Conservation (phyloP, 257 asterid species). For the Jacaranda copaia region DNA sequence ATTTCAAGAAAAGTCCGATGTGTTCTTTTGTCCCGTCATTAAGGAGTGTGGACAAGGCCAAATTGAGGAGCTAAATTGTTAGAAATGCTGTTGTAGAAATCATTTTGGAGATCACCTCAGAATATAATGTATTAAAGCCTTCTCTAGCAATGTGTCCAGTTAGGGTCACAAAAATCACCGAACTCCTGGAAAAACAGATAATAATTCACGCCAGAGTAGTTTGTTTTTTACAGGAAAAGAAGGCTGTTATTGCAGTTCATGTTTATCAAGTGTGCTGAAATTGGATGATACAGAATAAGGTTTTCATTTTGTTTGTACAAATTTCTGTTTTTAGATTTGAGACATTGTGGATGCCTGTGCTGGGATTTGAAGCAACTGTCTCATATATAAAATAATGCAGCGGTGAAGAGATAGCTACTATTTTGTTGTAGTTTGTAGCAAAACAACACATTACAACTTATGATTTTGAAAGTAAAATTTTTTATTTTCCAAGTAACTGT, state of each 20-base stretch:
- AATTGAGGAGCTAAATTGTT: not conserved
- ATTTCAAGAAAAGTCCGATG: not conserved
- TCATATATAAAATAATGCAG: not conserved
- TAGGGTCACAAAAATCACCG: conserved; percentile 17
- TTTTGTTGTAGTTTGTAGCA: not conserved
- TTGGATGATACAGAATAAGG: not conserved
- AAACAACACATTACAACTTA: not conserved
- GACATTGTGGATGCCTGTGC: conserved; percentile 7
- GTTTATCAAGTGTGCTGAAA: conserved; percentile 12
- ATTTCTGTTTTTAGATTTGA: conserved; percentile 9
- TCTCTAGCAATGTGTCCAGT: not conserved
- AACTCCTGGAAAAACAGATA: not conserved
- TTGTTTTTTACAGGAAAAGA: conserved; percentile 28
- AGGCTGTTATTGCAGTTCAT: conserved; percentile 14
- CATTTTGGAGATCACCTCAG: conserved; percentile 9
- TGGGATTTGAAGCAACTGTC: conserved; percentile 25
- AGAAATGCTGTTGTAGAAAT: conserved; percentile 24
- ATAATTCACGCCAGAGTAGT: conserved; percentile 14
- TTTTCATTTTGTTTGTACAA: not conserved
- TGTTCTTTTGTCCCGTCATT: not conserved
- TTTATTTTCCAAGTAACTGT: not conserved
- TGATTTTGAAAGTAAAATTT: conserved; percentile 4
- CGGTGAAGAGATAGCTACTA: not conserved
- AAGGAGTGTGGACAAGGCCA: not conserved
- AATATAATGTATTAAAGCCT: not conserved